Percentiles rank a stretch among this genome's conserved stretches.
Evolutionary conservation across 1,139 yeast species (phyloP).

Genomic region (Saccharomyces hybrid): DNA sequence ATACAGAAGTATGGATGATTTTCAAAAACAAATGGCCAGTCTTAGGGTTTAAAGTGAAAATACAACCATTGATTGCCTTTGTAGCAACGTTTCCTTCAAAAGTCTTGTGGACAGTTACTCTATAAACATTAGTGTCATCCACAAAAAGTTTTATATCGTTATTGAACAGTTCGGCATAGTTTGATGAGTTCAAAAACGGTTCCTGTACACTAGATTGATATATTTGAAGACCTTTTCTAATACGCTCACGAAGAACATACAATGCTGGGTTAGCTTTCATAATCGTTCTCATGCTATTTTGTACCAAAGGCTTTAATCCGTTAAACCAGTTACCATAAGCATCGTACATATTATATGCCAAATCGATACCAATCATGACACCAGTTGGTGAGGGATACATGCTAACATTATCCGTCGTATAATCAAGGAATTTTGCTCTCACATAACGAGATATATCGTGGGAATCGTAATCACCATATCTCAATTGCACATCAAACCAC

Average conservation of each 20-base stretch:
- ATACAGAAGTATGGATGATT: constrained; percentile 86
- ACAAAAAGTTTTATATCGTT: constrained; percentile 76
- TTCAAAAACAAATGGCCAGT: constrained; percentile 84
- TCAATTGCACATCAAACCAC: constrained; percentile 91
- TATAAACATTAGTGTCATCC: constrained; percentile 88
- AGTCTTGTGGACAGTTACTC: constrained; percentile 90
- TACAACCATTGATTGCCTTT: constrained; percentile 88
- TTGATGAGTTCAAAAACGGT: constrained; percentile 79
- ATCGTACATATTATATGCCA: constrained; percentile 93
- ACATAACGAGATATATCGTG: constrained; percentile 94
- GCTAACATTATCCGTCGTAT: constrained; percentile 79
- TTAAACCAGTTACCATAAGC: constrained; percentile 98
- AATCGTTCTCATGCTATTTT: constrained; percentile 85
- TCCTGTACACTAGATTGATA: constrained; percentile 93
- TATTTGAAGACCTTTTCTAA: constrained; percentile 86
- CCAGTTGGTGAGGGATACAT: constrained; percentile 94
- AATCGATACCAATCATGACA: constrained; percentile 78
- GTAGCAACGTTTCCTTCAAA: constrained; percentile 90
- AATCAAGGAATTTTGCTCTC: constrained; percentile 85
- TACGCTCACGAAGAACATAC: constrained; percentile 84
- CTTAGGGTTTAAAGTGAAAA: constrained; percentile 81
- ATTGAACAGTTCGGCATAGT: constrained; percentile 83
- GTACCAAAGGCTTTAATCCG: constrained; percentile 82
- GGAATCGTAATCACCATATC: constrained; percentile 96
- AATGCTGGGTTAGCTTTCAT: constrained; percentile 95